Percentiles rank a stretch among this genome's conserved stretches.
Conservation (phyloP, 1,284 basidiomycete genomes). For the Violaceomyces palustris region DNA sequence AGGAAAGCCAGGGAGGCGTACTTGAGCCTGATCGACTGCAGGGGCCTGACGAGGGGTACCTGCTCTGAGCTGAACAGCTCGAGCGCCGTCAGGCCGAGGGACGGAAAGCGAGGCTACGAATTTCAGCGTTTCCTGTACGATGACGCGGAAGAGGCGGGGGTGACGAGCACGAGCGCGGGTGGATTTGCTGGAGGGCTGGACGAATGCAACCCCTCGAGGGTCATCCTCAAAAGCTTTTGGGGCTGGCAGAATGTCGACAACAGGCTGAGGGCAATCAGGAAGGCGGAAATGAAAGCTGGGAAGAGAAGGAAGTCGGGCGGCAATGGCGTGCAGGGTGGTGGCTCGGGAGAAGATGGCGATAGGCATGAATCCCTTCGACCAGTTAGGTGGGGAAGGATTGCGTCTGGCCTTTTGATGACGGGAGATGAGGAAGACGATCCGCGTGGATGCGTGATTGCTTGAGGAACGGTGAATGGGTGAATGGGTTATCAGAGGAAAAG, state of each 20-base stretch:
- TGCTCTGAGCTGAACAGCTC: constrained; percentile 12
- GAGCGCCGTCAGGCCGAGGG: constrained; percentile 7
- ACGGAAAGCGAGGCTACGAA: constrained; percentile 12
- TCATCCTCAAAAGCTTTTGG: constrained; percentile 38
- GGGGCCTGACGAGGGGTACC: constrained; percentile 18
- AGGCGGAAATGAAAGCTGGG: constrained; percentile 13
- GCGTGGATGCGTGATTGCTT: constrained; percentile 21
- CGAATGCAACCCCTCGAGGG: constrained; percentile 29
- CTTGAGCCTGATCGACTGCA: constrained; percentile 36
- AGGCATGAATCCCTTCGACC: background rate
- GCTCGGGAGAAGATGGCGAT: constrained; percentile 1
- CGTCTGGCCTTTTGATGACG: background rate
- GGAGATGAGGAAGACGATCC: constrained; percentile 20
- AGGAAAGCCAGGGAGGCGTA: constrained; percentile 26
- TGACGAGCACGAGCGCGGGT: background rate
- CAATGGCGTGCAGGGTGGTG: constrained; percentile 8
- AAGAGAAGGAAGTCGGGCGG: constrained; percentile 1
- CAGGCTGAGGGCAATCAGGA: constrained; percentile 15
- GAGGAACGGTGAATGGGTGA: too few relatives aligned
- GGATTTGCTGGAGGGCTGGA: constrained; percentile 9
- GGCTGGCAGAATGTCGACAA: constrained; percentile 35
- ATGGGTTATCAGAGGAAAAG: too few relatives aligned
- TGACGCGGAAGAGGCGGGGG: constrained; percentile 9
- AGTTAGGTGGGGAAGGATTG: constrained; percentile 1
- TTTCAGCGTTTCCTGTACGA: constrained; percentile 24